Base-by-base conservation (phyloP, 176 grass and related monocot species). In the Urochloa ruziziensis region DNA sequence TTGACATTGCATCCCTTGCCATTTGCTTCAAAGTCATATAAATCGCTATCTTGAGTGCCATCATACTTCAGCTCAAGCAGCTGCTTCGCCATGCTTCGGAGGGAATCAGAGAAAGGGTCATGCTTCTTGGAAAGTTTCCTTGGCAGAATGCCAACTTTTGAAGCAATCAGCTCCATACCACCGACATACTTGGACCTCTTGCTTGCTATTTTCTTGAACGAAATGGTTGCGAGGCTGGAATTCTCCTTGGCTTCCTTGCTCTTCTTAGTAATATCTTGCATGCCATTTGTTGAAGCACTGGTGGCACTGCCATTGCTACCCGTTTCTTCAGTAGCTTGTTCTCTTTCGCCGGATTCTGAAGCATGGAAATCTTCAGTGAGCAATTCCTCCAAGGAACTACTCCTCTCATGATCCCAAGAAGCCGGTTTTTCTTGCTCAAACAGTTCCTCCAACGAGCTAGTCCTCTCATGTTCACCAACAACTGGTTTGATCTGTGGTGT, bases 61-160 rank as follows among this genome's bases (percentile, higher is more conserved):
- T 94, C 87, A 86, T 90, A 73, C 74, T 97, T 94, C 13, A 97
- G 79, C 70, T 93, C 91, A 43, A 97, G 91, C 30, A 92, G 60
- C 67, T 88, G 85, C 82, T 94, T 91, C 0, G 89, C 87, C 87
- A 92, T 92, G 78, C 75, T 75, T 21, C 71, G 66, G 74, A 97
- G 87, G 32, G 92, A 92, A 84, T 85, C 83, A 82, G 92, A 94
- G 35, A 94, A 92, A 21, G 64, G 83, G 43, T 91, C 92, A 78
- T 88, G 78, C 75, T 86, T 79, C 67, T 89, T 86, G 75, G 83
- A 79, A 53, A 81, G 65, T 73, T 94, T 88, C 32, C 67, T 82
- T 9, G 58, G 80, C 36, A 81, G 46, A 74, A 83, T 80, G 59
- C 86, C 70, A 18, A 73, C 79, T 79, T 90, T 93, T 80, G 82